Evolutionary conservation across 2,329 filamentous ascomycete genomes (phyloP), one percentile per base, ranked within the genome.

Genomic region (Clarireedia homoeocarpa): DNA sequence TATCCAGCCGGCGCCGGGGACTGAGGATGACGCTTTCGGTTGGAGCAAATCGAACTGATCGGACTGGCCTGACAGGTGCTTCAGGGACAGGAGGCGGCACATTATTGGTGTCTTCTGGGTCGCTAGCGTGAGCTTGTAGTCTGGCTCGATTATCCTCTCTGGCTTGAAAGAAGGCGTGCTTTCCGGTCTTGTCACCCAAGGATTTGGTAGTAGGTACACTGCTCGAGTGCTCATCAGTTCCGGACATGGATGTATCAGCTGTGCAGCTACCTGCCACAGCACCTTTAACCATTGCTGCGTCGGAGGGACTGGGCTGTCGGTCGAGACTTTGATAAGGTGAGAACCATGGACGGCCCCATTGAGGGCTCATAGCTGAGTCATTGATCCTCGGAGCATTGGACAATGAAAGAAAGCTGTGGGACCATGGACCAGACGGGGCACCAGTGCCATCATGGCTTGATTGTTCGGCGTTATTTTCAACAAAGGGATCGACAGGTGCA

Each of bases 251-350:
- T 46, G 20, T 17, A 23, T 17, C 12, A 14, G 12, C n/a, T 23
- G 42, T 45, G 6, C 42, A 20, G 20, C 17, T 14, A 26, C n/a
- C 26, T 24, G 44, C 5, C 44, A 27, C 12, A 47, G 46, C 51
- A 38, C 60, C 57, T 53, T 71, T 72, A 20, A 66, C 67, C 67
- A 72, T 69, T 45, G 71, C 71, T 20, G 70, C 70, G 58, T 72
- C 70, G 7, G 71, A 72, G 49, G 70, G 71, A 60, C 71, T 72
- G 46, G 69, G 65, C 14, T 66, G 62, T 48, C 38, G 39, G 24
- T 17, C 15, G 30, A 34, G 17, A 38, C n/a, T 36, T 23, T 23
- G 39, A 10, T 34, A 34, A 12, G 10, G 30, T 12, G 30, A 34
- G 30, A 34, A 34, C 30, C 30, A 34, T 34, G 30, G 4, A 34